Conservation (phyloP, 768 basidiomycete genomes). For the Amanita phalloides region DNA sequence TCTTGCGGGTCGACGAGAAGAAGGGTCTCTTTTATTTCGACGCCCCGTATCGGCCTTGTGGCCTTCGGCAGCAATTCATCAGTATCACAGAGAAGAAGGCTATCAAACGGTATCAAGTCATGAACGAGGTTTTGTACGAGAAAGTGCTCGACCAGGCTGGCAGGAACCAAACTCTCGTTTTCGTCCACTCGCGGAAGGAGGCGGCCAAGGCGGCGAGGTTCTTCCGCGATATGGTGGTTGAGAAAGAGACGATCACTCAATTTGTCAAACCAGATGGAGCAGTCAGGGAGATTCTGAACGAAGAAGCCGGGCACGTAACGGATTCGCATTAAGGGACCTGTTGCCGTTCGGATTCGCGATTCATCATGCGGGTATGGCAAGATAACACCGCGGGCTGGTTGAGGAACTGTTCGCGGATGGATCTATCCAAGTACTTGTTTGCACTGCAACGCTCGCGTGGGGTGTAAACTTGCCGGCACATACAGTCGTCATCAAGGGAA, state of each 20-base stretch:
- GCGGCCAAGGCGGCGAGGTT: constrained; percentile 95
- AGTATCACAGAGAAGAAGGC: constrained; percentile 99
- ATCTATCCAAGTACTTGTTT: constrained; percentile 87
- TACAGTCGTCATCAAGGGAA: constrained; percentile 99
- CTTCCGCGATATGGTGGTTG: constrained; percentile 89
- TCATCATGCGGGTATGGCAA: constrained; percentile 56
- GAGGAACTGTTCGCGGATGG: constrained; percentile 94
- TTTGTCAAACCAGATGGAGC: constrained; percentile 93
- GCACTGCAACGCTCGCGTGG: constrained; percentile 98
- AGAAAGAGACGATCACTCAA: constrained; percentile 92
- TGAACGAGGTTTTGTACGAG: constrained; percentile 99
- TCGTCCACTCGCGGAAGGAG: constrained; percentile 98
- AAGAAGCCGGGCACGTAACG: constrained; percentile 53
- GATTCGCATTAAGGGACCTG: constrained; percentile 66
- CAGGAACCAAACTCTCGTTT: constrained; percentile 90
- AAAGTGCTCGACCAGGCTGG: constrained; percentile 87
- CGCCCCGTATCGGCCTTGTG: constrained; percentile 87
- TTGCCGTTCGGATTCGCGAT: constrained; percentile 35
- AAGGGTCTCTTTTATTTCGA: constrained; percentile 68
- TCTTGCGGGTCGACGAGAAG: constrained; percentile 86
- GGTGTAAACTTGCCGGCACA: constrained; percentile 98
- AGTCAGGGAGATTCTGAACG: constrained; percentile 78
- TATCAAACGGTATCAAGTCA: constrained; percentile 92
- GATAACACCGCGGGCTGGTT: constrained; percentile 83
- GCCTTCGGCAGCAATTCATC: constrained; percentile 92